Base-by-base conservation (phyloP, 768 basidiomycete genomes). In the Boletus edulis region DNA sequence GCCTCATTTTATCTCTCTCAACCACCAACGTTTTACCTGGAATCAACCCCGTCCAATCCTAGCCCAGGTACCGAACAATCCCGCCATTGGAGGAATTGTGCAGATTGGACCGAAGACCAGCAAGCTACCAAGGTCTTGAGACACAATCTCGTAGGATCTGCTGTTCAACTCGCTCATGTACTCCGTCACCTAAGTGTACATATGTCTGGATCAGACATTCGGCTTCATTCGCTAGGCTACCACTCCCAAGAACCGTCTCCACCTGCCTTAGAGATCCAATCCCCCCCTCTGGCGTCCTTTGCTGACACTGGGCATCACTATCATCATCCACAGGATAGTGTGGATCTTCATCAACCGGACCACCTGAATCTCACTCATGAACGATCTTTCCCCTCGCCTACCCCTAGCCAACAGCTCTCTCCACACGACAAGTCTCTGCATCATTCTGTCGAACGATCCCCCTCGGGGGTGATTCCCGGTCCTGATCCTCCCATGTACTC, bases 21-120 rank as follows among this genome's bases (percentile, higher is more conserved):
- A 45, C 80, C 87, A 1, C 91, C 91, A 0, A 59, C 74, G 7
- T 93, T 93, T 68, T 91, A 80, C 65, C 68, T 87, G 54, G 85
- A 90, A 64, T 74, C 75, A 43, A 59, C 68, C 3, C 62, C 71
- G 7, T 65, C 74, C 12, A 60, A 60, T 12, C 52, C 66, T 17
- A 67, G 71, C 40, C 61, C 22, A 48, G 72, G 72, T n/a, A 54
- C 70, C 5, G 56, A 70, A 20, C 47, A 65, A 0, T 39, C 51
- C 7, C 78, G 78, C 27, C 61, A 75, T 13, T 91, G 89, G 89
- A 82, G 81, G 59, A 71, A 75, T 29, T 86, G 85, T 63, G 71
- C 76, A 10, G 89, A 91, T 65, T 91, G 89, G 89, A 91, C 89
- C 0, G 86, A 90, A 66, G 82, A 78, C 47, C 77, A 77, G 44